Base-by-base conservation (phyloP, 2,329 filamentous ascomycete species). In the Claviceps pusilla region DNA sequence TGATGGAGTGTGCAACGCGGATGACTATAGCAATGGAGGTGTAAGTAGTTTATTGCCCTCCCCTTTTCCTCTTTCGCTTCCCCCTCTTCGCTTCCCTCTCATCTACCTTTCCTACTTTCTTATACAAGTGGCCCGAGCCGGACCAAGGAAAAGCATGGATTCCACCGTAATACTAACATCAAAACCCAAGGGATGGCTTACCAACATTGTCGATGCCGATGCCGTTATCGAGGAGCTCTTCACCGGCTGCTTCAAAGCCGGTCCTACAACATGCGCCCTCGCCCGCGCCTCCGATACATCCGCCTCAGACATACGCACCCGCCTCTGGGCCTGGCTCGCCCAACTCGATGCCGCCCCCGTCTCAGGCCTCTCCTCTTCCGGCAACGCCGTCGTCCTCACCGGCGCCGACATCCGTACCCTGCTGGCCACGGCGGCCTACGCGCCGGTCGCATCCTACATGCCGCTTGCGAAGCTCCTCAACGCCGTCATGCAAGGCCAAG, bases 171-270 rank as follows among this genome's bases (percentile, higher is more conserved):
- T 24, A 35, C 33, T 35, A 35, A 35, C 33, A 35, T 35, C 33
- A 24, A 24, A 24, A 24, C 24, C 24, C 24, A 24, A 68, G 65
- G 63, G 60, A 11, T 73, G 69, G 70, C 53, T 63, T 1, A 64
- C 58, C 41, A 71, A 69, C 60, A 64, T 70, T 0, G 58, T 62
- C 43, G 71, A 75, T 53, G 65, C 69, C 0, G 66, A 73, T 19
- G 56, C 65, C 7, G 59, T 68, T 14, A 57, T 67, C 33, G 61
- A 64, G 14, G 54, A 59, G 41, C 67, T 73, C 55, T 71, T 66
- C 57, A 56, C 63, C 10, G 63, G 65, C 5, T 74, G 72, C 59
- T 71, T 66, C 57, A 54, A 59, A 0, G 65, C 60, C 16, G 62
- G 64, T 0, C 37, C 54, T 9, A 31, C 56, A 1, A 47, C 53